Base-by-base conservation (phyloP, 1,284 basidiomycete genomes). In the Malassezia caprae region DNA sequence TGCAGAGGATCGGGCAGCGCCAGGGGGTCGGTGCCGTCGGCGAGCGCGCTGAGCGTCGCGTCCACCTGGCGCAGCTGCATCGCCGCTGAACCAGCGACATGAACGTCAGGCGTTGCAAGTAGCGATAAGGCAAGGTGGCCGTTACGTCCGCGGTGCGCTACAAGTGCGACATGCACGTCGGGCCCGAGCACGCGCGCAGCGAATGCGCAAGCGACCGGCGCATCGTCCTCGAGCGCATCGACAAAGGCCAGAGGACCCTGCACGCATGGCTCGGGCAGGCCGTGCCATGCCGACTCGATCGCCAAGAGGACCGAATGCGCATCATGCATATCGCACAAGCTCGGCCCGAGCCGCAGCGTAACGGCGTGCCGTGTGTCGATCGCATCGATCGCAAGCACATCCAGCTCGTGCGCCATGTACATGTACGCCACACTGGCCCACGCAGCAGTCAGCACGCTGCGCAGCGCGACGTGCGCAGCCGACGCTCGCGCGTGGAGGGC, bases 31-130 rank as follows among this genome's bases (percentile, higher is more conserved):
- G 21, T n/a, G 26, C 59, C 58, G 26, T 17, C 23, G 15, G 57
- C 40, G 34, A 62, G 57, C 17, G 63, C 61, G 10, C 27, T 12
- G 30, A 69, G 55, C n/a, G 62, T 56, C 3, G 63, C 59, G 3
- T 58, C 56, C 0, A 62, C 46, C 44, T 69, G 58, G 11, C 40
- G 54, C 3, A 69, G 56, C 49, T 67, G 65, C 7, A 63, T 48
- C 15, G 32, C 37, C 0, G 67, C 67, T 10, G 67, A 69, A 1
- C 48, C 53, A 3, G 56, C 21, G 13, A 63, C 59, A 28, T 69
- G 67, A 1, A 67, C 58, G 7, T 57, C 26, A 4, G 60, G 56
- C 12, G 62, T 52, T 8, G 65, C 65, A 3, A 46, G 43, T 0
- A 57, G 40, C 5, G 44, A 23, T 1, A 56, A n/a, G 17, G 5